Percentiles rank a stretch among this genome's conserved stretches.
Conservation (phyloP, 2,329 filamentous ascomycete genomes). For the Plectosphaerella sp. region DNA sequence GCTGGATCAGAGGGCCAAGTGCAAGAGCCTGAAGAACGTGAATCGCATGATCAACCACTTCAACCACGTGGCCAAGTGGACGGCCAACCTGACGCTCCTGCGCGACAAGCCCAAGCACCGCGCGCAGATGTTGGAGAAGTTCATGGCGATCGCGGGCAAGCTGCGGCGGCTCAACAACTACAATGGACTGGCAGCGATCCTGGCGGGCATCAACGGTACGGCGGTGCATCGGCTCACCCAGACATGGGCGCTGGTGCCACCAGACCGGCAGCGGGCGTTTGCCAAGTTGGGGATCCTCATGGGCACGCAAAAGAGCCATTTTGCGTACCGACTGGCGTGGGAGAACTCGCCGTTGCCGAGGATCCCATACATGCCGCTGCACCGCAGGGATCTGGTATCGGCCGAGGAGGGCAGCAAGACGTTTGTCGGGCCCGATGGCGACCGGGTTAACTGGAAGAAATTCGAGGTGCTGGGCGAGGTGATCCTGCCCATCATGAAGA, state of each 20-base stretch:
- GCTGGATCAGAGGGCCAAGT: conserved; percentile 65
- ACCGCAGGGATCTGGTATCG: conserved; percentile 82
- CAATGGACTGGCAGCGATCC: conserved; percentile 88
- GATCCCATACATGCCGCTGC: conserved; percentile 90
- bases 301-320: conserved; percentile 88
- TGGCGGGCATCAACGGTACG: conserved; percentile 87
- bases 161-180: conserved; percentile 93
- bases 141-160: conserved; percentile 85
- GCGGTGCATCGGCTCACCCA: conserved; percentile 78
- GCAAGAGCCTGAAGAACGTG: conserved; percentile 76
- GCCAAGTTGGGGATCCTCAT: conserved; percentile 86
- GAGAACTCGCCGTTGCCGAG: conserved; percentile 87
- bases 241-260: conserved; percentile 71
- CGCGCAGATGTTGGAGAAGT: conserved; percentile 87
- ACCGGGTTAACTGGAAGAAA: conserved; percentile 94
- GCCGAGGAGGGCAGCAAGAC: conserved; percentile 91
- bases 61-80: conserved; percentile 80
- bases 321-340: conserved; percentile 95
- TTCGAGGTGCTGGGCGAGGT: conserved; percentile 96
- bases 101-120: conserved; percentile 95
- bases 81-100: conserved; percentile 78
- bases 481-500: conserved; percentile 83
- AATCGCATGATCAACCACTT: conserved; percentile 94
- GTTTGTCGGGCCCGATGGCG: conserved; percentile 68
- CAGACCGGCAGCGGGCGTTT: conserved; percentile 74